phyloP scores from a whole-genome alignment of 2,329 filamentous ascomycete species.

The Emmonsiellopsis sp. region DNA sequence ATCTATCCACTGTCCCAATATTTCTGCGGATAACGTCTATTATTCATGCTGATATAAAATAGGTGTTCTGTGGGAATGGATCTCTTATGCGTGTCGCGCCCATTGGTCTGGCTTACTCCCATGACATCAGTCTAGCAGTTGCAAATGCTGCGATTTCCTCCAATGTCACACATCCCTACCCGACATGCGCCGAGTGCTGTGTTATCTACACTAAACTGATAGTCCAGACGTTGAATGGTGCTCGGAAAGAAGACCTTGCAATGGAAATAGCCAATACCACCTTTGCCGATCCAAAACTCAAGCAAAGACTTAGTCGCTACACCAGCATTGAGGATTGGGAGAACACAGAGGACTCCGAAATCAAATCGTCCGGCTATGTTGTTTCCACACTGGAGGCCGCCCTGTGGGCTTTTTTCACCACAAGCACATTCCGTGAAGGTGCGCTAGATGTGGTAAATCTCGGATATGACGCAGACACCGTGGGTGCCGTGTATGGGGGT shows the following conservation, averaged over 20 bases:
- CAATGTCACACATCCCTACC: conserved; percentile 30
- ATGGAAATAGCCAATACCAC: conserved; percentile 13
- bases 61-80: conserved; percentile 30
- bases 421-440: conserved; percentile 28
- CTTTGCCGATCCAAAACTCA: conserved; percentile 13
- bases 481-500: conserved; percentile 37
- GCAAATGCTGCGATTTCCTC: conserved; percentile 21
- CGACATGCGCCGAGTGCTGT: conserved; percentile 32
- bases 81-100: conserved; percentile 36
- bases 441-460: conserved; percentile 34
- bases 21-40: not conserved
- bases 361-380: conserved; percentile 33
- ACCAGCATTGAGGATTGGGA: conserved; percentile 20
- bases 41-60: not conserved
- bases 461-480: conserved; percentile 37
- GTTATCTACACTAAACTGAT: conserved; percentile 28
- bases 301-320: conserved; percentile 13
- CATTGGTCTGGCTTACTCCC: conserved; percentile 24
- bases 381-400: conserved; percentile 35
- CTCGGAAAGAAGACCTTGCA: conserved; percentile 17
- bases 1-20: not conserved
- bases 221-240: conserved; percentile 20
- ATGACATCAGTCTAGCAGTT: conserved; percentile 15
- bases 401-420: conserved; percentile 36
- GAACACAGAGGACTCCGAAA: conserved; percentile 12